Evolutionary conservation across 2,329 filamentous ascomycete species (phyloP).

Genomic region (Ceratocystis destructans): DNA sequence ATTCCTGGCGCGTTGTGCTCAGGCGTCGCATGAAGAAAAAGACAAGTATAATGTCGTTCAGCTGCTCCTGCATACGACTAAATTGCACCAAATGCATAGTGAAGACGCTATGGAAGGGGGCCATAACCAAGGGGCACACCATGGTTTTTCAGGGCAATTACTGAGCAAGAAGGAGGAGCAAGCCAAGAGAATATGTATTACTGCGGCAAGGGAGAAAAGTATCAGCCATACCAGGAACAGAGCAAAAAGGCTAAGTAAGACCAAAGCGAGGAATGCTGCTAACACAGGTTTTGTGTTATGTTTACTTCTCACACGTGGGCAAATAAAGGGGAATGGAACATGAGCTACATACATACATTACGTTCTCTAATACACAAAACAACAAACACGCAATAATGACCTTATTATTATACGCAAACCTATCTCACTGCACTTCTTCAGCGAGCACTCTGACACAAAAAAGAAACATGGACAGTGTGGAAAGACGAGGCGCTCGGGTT

Average conservation of each 20-base stretch:
- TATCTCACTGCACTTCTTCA: neutral
- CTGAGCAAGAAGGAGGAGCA: neutral
- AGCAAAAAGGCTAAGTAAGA: neutral
- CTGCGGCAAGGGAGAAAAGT: neutral
- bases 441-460: neutral
- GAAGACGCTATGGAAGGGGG: neutral
- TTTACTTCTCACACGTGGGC: neutral
- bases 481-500: slow-evolving; percentile 5
- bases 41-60: neutral
- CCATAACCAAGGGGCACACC: too few species aligned
- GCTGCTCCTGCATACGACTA: neutral
- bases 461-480: slow-evolving; percentile 5
- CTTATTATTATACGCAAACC: too few species aligned
- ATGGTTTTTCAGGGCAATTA: neutral
- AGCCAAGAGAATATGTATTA: neutral
- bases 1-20: neutral
- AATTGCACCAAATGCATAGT: neutral
- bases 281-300: neutral
- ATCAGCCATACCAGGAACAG: slow-evolving; percentile 1
- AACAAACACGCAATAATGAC: neutral
- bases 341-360: neutral
- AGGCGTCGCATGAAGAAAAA: neutral
- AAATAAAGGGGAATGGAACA: slow-evolving; percentile 6
- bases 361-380: neutral
- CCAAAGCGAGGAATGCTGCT: slow-evolving; percentile 2